Base-by-base conservation (phyloP, 2,329 filamentous ascomycete genomes). In the Phaeomoniella chlamydospora region DNA sequence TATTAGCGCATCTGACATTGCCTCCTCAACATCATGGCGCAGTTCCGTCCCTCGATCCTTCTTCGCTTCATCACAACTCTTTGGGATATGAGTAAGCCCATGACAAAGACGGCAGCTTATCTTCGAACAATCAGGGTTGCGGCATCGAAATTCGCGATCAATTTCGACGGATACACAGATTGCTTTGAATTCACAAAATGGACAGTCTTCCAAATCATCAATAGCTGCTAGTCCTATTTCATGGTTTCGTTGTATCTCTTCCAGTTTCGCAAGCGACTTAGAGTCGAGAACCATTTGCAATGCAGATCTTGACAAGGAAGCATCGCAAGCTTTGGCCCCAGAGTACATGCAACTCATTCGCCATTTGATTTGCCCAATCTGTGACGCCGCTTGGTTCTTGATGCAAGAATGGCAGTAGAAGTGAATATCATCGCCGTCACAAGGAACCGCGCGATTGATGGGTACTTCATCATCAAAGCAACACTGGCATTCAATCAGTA, bases 161-260 rank as follows among this genome's bases (percentile, higher is more conserved):
- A 72, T 58, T 13, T 80, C 72, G 2, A 80, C 57, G 0, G 80
- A 71, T 0, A 72, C 74, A 43, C 74, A 81, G 40, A 85, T 79
- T 19, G 76, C 80, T 30, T 81, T 83, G 59, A 74, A 92, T 15
- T 81, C 75, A 53, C 85, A 93, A 49, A 86, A 90, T 0, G 84
- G 83, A 45, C 85, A 93, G 18, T 70, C 74, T 18, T 72, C 80
- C 2, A 93, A 68, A 41, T 77, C 74, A 29, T 85, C 74, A 22
- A 92, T 68, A 0, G 68, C 72, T 1, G 83, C 81, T 41, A 72
- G 62, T n/a, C 72, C 70, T 29, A 93, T 62, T 15, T 74, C 70
- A 13, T 77, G 68, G 46, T 80, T 72, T 52, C 82, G 76, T 50
- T 87, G 79, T 35, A 87, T 68, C 15, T 72, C 67, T 38, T 80